Base-by-base conservation (phyloP, 2,329 filamentous ascomycete genomes). In the Phaeosphaeriaceae sp. region DNA sequence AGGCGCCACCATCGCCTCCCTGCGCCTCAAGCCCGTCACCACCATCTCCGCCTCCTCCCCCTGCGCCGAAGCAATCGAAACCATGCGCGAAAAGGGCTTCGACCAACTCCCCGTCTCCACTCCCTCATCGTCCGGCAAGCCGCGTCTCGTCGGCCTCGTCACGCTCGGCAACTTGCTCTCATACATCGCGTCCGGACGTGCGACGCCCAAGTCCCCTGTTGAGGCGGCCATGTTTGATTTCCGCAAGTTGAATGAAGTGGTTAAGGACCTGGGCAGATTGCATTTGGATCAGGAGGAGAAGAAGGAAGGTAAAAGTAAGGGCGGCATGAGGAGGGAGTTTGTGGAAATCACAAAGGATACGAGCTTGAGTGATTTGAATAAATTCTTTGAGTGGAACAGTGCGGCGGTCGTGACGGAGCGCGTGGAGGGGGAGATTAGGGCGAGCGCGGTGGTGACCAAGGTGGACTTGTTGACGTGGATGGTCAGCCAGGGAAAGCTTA, bases 371-470 rank as follows among this genome's bases (percentile, higher is more conserved):
- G 89, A 91, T 46, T 84, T 99, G 53, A 94, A 92, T 82, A 89
- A 91, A 72, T 99, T 99, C 81, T 92, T 98, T 65, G 93, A 98
- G 81, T 98, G 95, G 93, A 98, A 99, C 80, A 95, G 91, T 67
- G 94, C 95, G 0, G 95, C 95, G 0, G 88, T 99, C 49, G 92
- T 99, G 2, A 99, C 94, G 0, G 93, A 98, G 77, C 85, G 86
- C 67, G 81, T 82, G 13, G 80, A 80, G 42, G 76, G 81, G 13
- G 85, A 85, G 47, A 75, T 88, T 66, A 96, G 92, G 83, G 93
- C 96, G 1, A 83, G 95, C 50, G 95, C 92, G 7, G 88, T 99
- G 9, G 93, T 96, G 7, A 98, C 95, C 31, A 99, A 99, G 85
- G 95, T 99, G 5, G 95, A 99, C 80, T 79, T 99, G 69, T 80